These are phyloP conservation scores for Mediolabrus comicus DNA, from an alignment of 108 stramenopile species.

Conservation along the genomic window DNA sequence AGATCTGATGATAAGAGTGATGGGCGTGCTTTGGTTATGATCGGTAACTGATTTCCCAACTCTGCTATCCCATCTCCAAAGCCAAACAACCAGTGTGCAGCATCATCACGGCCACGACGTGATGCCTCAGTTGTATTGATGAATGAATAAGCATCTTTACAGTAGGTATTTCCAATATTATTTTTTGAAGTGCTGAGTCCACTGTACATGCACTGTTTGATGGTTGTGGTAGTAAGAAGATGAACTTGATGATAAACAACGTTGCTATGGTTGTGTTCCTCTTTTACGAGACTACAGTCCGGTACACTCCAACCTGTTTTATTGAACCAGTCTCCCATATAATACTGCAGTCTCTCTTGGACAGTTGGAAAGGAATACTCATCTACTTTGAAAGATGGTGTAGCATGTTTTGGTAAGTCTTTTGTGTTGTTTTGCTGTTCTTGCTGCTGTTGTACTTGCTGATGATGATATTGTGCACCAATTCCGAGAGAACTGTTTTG, in stretches of 20 bases:
- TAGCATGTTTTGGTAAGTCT: too few relatives aligned
- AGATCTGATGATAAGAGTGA: background rate
- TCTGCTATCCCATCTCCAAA: background rate
- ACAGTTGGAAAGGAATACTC: conserved; percentile 5
- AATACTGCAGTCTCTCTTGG: conserved; percentile 1
- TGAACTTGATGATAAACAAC: background rate
- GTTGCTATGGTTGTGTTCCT: background rate
- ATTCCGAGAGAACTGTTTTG: too few relatives aligned
- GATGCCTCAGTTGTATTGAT: background rate
- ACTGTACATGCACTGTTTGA: background rate
- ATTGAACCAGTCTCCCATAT: conserved; percentile 11
- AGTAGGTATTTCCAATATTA: background rate
- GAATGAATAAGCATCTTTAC: background rate
- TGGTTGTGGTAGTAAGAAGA: background rate
- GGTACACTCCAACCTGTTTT: background rate
- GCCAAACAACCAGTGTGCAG: background rate
- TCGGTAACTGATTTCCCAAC: background rate
- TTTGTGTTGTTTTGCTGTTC: too few relatives aligned
- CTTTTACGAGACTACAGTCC: background rate
- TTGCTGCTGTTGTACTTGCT: too few relatives aligned
- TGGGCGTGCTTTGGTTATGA: background rate
- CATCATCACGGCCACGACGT: background rate
- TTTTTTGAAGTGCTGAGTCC: background rate
- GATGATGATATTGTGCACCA: too few relatives aligned
- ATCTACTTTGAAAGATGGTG: background rate